Percentiles rank a stretch among this genome's conserved stretches.
Evolutionary conservation across 1,284 basidiomycete species (phyloP).

Genomic region (Moesziomyces aphidis): DNA sequence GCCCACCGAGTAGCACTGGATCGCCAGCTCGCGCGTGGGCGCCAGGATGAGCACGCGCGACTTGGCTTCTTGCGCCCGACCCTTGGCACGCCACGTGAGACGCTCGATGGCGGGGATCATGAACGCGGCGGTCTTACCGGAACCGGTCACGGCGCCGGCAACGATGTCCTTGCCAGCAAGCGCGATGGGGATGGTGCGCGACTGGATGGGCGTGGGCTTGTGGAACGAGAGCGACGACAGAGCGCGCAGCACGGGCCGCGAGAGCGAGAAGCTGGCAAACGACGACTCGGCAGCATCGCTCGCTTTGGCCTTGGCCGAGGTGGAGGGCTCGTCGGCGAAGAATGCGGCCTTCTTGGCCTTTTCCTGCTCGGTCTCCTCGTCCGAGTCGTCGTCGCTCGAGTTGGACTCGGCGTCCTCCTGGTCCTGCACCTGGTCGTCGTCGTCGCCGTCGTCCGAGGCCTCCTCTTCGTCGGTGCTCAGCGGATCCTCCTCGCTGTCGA

Average conservation of each 20-base stretch:
- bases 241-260: conserved; percentile 87
- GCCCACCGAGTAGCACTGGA: conserved; percentile 95
- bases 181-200: conserved; percentile 98
- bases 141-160: conserved; percentile 93
- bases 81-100: conserved; percentile 83
- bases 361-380: conserved; percentile 51
- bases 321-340: conserved; percentile 56
- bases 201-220: conserved; percentile 93
- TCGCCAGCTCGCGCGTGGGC: conserved; percentile 95
- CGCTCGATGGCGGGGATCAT: conserved; percentile 98
- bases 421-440: conserved; percentile 61
- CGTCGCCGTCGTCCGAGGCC: conserved; percentile 24
- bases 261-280: conserved; percentile 87
- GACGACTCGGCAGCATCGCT: conserved; percentile 66
- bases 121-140: conserved; percentile 99
- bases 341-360: conserved; percentile 64
- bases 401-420: conserved; percentile 24
- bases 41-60: conserved; percentile 93
- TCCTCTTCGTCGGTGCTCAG: conserved; percentile 15
- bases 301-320: conserved; percentile 15
- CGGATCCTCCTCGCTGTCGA: conserved; percentile 47
- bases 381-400: conserved; percentile 43
- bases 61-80: conserved; percentile 90
- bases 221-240: conserved; percentile 83
- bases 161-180: conserved; percentile 95